These are phyloP conservation scores for Sordariomycetes sp. DNA, from an alignment of 2,329 filamentous ascomycete species.

Conservation along the genomic window DNA sequence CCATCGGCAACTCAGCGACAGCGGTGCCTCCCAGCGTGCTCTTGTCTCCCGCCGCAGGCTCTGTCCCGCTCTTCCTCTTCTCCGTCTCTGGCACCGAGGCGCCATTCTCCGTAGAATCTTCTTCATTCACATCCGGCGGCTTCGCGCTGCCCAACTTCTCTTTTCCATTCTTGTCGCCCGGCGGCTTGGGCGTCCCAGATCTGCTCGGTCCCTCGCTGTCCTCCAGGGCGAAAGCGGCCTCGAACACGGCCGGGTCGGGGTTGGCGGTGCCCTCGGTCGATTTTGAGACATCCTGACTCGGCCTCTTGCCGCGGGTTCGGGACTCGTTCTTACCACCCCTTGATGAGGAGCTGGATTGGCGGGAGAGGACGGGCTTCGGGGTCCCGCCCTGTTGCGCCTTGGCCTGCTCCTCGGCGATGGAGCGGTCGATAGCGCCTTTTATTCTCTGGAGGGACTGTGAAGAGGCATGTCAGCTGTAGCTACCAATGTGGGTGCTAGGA, in stretches of 20 bases:
- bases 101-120: constrained; percentile 6
- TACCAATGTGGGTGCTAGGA: neutral
- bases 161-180: constrained; percentile 18
- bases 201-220: constrained; percentile 61
- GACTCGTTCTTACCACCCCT: constrained; percentile 1
- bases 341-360: constrained; percentile 11
- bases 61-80: constrained; percentile 9
- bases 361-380: constrained; percentile 25
- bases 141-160: constrained; percentile 8
- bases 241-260: constrained; percentile 79
- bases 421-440: constrained; percentile 72
- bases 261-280: constrained; percentile 29
- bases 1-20: constrained; percentile 50
- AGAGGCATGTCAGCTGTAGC: neutral
- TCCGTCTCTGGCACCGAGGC: constrained; percentile 6
- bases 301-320: constrained; percentile 20
- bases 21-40: constrained; percentile 2
- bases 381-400: constrained; percentile 24
- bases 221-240: constrained; percentile 74
- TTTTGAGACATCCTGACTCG: constrained; percentile 12
- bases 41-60: constrained; percentile 7
- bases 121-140: constrained; percentile 7
- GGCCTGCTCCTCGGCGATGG: constrained; percentile 84
- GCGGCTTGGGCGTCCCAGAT: constrained; percentile 42
- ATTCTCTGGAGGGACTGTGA: constrained; percentile 43